A percentile compares a stretch with the other conserved stretches of the same genome.
phyloP scores from a whole-genome alignment of 225 moss, liverwort and hornwort genomes.

The Pseudisothecium myosuroides region DNA sequence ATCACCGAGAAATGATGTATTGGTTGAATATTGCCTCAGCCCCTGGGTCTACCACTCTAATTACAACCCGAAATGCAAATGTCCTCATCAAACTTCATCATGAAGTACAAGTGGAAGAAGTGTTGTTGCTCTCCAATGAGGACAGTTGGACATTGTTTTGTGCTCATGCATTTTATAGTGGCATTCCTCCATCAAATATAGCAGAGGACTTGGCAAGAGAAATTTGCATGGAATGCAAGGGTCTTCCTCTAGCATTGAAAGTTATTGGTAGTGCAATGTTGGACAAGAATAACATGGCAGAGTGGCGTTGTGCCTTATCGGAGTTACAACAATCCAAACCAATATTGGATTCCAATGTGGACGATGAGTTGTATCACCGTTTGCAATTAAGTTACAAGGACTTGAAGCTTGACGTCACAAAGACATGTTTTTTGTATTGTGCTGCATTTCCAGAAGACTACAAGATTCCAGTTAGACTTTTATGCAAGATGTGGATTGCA shows the following conservation, averaged over 20 bases:
- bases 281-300: not conserved
- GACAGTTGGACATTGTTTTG: not conserved
- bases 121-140: accelerated
- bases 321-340: not conserved
- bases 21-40: not conserved
- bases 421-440: not conserved
- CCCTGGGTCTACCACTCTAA: not conserved
- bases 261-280: not conserved
- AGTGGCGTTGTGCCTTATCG: not conserved
- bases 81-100: not conserved
- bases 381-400: not conserved
- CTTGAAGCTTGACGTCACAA: not conserved
- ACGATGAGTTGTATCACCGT: not conserved
- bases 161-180: not conserved
- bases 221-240: not conserved
- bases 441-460: not conserved
- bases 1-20: not conserved
- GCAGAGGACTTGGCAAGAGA: not conserved
- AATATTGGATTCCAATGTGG: not conserved
- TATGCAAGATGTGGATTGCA: not conserved
- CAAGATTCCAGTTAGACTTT: accelerated
- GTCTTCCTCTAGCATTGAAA: not conserved
- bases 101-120: not conserved
- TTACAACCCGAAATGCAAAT: accelerated
- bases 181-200: not conserved